Conservation (phyloP, 371 early-diverging fungal species). For the Mucor velutinosus region DNA sequence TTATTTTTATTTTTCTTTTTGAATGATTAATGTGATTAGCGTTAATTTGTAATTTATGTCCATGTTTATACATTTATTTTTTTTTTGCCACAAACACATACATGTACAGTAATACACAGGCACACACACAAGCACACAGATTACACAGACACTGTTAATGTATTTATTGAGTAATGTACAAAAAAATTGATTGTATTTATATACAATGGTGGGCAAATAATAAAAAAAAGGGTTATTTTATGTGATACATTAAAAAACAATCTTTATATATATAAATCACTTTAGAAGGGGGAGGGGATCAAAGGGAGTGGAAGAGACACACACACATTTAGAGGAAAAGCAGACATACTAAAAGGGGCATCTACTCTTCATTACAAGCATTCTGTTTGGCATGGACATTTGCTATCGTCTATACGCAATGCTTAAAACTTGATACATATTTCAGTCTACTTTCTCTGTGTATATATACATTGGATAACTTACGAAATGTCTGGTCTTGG, state of each 20-base stretch:
- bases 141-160: no score
- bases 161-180: not conserved
- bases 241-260: slow-evolving; percentile 17
- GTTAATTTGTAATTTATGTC: not conserved
- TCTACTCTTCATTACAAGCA: not conserved
- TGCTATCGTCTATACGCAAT: not conserved
- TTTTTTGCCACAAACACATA: not conserved
- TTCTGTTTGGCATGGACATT: not conserved
- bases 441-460: not conserved
- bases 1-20: not conserved
- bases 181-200: not conserved
- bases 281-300: not conserved
- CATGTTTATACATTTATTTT: not conserved
- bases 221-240: slow-evolving; percentile 1
- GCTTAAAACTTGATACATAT: slow-evolving; percentile 11
- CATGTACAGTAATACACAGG: not conserved
- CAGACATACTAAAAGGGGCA: not conserved
- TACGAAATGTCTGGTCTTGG: not conserved
- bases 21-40: not conserved
- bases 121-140: not conserved
- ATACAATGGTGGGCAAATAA: not conserved
- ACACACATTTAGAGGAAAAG: not conserved
- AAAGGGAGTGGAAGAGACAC: not conserved
- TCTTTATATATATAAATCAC: slow-evolving; percentile 10
- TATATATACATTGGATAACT: not conserved